These are phyloP conservation scores for Beauveria asiatica DNA, from an alignment of 2,329 filamentous ascomycete species.

Conservation along the genomic window DNA sequence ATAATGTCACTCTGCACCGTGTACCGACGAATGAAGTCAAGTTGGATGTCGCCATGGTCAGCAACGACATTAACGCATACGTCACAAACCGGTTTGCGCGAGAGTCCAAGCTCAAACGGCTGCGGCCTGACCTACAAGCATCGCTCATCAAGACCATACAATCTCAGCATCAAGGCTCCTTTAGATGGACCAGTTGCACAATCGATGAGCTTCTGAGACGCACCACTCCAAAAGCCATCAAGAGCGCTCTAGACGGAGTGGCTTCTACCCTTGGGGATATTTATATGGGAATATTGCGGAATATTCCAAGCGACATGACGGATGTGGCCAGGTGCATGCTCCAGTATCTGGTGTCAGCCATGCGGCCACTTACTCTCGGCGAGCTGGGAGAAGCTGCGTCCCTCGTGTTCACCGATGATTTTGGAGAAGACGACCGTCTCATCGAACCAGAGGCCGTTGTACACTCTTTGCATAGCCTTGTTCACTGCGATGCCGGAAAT, in stretches of 20 bases:
- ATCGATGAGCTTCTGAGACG: slow-evolving; percentile 1
- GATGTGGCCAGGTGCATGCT: slow-evolving; percentile 2
- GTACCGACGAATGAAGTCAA: background rate
- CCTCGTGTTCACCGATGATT: background rate
- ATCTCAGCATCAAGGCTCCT: slow-evolving; percentile 6
- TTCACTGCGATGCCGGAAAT: background rate
- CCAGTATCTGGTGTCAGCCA: slow-evolving; percentile 2
- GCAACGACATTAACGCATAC: slow-evolving; percentile 1
- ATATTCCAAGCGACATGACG: background rate
- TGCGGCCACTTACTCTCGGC: slow-evolving; percentile 1
- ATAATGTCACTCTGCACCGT: background rate
- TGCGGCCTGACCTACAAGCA: slow-evolving; percentile 1
- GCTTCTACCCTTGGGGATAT: slow-evolving; percentile 5
- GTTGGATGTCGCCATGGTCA: background rate
- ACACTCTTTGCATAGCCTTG: background rate
- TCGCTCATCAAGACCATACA: background rate
- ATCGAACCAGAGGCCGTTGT: slow-evolving; percentile 9
- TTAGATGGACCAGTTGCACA: slow-evolving; percentile 7
- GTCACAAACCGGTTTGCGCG: background rate
- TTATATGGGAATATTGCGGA: background rate
- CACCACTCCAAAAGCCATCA: slow-evolving; percentile 5
- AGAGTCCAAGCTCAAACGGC: background rate
- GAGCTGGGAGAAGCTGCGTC: slow-evolving; percentile 4
- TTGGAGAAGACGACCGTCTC: slow-evolving; percentile 8
- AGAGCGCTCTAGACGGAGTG: background rate